These are phyloP conservation scores for Amanita subjunquillea DNA, from an alignment of 768 basidiomycete genomes.

Conservation along the genomic window DNA sequence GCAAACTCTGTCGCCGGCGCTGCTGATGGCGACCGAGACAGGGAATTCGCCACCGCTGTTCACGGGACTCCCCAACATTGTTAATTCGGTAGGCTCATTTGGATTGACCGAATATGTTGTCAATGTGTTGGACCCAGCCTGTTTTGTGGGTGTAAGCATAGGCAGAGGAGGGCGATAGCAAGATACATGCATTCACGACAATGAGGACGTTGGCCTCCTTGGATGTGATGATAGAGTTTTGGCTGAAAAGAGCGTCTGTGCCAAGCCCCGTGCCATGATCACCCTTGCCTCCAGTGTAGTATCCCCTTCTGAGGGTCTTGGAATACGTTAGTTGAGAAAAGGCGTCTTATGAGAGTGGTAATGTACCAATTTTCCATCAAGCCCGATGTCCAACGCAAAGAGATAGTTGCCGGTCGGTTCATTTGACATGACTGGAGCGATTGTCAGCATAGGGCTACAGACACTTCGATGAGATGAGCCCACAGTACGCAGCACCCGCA, in stretches of 20 bases:
- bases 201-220: slow-evolving; percentile 18
- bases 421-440: background rate
- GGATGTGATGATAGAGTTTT: slow-evolving; percentile 29
- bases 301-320: slow-evolving; percentile 17
- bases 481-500: background rate
- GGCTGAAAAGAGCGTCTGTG: slow-evolving; percentile 30
- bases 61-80: slow-evolving; percentile 32
- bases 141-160: background rate
- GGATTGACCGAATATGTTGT: slow-evolving; percentile 31
- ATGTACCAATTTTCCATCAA: background rate
- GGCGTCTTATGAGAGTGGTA: background rate
- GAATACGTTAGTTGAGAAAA: background rate
- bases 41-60: slow-evolving; percentile 41
- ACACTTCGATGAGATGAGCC: background rate
- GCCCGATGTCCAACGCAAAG: background rate
- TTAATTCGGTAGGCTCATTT: slow-evolving; percentile 28
- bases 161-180: background rate
- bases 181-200: slow-evolving; percentile 22
- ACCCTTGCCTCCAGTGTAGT: slow-evolving; percentile 24
- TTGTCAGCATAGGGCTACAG: background rate
- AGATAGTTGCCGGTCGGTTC: background rate
- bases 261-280: slow-evolving; percentile 22
- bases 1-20: slow-evolving; percentile 19
- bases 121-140: slow-evolving; percentile 33
- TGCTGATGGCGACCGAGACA: slow-evolving; percentile 27